Evolutionary conservation across 2,329 filamentous ascomycete species (phyloP), one percentile per base, ranked within the genome.

Genomic region (Aspergillus sojae): DNA sequence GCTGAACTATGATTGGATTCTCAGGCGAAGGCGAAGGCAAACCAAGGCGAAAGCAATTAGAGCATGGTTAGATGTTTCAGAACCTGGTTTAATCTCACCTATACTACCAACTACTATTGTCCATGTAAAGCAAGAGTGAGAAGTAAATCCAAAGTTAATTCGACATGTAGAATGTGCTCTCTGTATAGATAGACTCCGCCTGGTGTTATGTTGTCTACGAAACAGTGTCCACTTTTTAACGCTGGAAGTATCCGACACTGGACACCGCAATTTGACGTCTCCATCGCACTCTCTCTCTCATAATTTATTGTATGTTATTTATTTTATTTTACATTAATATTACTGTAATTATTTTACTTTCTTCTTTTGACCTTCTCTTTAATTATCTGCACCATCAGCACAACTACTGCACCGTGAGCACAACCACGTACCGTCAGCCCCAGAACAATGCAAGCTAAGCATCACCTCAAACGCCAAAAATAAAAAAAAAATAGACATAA

Each of bases 201-300:
- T n/a, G 14, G 28, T 54, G 50, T 34, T 21, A 34, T 28, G 50
- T 34, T 54, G 6, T 23, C n/a, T 23, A 14, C 23, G 34, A 39
- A 21, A 39, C 12, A 55, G 32, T 55, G 50, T 19, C 52, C 52
- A 55, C 52, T 36, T 39, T 39, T 26, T 39, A 3, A 55, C n/a
- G 52, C 52, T 55, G 10, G 30, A 14, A n/a, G 16, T 4, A 34
- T 34, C 10, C 32, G 3, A 34, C 32, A 39, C 12, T 36, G 4
- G 52, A 55, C 52, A 55, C 52, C 52, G 52, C 52, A 55, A 55
- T 55, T 55, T 55, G 52, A 55, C 21, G 32, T 41, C 39, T 19
- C 16, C 9, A 0, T n/a, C 19, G 2, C 6, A 5, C 5, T 52
- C 6, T n/a, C 6, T n/a, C 16, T 16, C 7, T 12, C 5, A 28